Base-by-base conservation (phyloP, 768 basidiomycete genomes). In the Nidula microcarpa region DNA sequence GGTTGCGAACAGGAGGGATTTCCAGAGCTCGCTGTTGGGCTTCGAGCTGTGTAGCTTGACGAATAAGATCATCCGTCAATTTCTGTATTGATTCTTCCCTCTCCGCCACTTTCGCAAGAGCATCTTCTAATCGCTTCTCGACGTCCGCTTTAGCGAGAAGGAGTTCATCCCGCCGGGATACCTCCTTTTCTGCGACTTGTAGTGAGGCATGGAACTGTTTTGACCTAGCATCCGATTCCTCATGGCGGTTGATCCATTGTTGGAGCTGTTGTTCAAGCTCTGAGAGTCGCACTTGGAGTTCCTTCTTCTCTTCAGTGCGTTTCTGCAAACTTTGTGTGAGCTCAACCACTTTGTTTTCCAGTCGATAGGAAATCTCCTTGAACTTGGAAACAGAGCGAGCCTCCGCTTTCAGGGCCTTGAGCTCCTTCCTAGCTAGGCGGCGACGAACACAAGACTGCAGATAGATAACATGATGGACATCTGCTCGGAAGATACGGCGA, bases 271-370 rank as follows among this genome's bases (percentile, higher is more conserved):
- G 83, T 72, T 98, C 93, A 33, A 98, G 77, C 39, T 88, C 84
- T 17, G 74, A 68, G 45, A 98, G 77, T 61, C 86, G 84, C n/a
- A 70, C 74, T 58, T 89, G 86, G 43, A 98, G 74, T 51, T 86
- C 87, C 70, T 91, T 95, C 75, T 91, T 94, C 74, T 99, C 96
- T 54, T 84, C 82, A 2, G 87, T 94, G 46, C 96, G 86, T 63
- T 80, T 87, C 69, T 98, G 97, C 10, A 99, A 80, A 13, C 75
- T 85, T 67, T 99, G 97, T 0, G 97, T 98, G 56, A 99, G 87
- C 66, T 98, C 96, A 54, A 99, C 93, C 43, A 99, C 97, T 74
- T 98, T 99, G 79, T 98, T 99, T 75, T 99, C 97, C 52, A 99
- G 79, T 60, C 84, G 86, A 65, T 98, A 98, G 0, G 96, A 98